Evolutionary conservation across 2,329 filamentous ascomycete genomes (phyloP), one percentile per base, ranked within the genome.

Genomic region (Claviceps sp.): DNA sequence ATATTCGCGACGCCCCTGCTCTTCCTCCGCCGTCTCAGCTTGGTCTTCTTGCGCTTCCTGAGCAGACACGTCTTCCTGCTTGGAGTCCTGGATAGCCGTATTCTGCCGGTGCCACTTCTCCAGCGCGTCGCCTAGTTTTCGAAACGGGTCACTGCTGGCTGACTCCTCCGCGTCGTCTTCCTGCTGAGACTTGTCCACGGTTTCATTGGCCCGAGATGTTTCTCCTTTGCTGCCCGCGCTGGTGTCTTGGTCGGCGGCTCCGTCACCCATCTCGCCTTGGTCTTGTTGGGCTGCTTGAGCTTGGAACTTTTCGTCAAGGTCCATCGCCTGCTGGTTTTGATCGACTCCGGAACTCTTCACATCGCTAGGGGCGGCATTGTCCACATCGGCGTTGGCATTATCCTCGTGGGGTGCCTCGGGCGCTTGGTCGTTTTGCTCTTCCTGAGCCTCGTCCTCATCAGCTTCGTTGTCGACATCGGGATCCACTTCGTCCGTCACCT

Each of bases 71-170:
- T 45, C 42, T 13, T 69, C 63, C 50, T 80, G 72, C 2, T 63
- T 60, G 5, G 67, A 64, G 53, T 85, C 77, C 63, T 78, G 72
- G 59, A 98, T 97, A 55, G 95, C 85, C 46, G 80, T 80, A 61
- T 94, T 87, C 62, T 89, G 87, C 53, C 87, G 80, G 66, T 97
- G 90, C 88, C 90, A 98, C 59, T 85, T 81, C 65, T 97, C 90
- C 36, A 98, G 75, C 5, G 88, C 85, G 69, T 98, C 89, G 22
- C 93, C 93, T 34, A 98, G 79, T 62, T 95, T 94, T 70, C 93
- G 93, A 75, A 96, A 95, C 1, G 89, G 86, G 58, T 93, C 81
- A 45, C 74, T 68, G 40, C 67, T 68, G 50, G 70, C 66, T 7
- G 68, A 67, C 50, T 75, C 70, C 44, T 71, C 65, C 11, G 72